Base-by-base conservation (phyloP, 345 rosid genomes). In the Syzygium oleosum region DNA sequence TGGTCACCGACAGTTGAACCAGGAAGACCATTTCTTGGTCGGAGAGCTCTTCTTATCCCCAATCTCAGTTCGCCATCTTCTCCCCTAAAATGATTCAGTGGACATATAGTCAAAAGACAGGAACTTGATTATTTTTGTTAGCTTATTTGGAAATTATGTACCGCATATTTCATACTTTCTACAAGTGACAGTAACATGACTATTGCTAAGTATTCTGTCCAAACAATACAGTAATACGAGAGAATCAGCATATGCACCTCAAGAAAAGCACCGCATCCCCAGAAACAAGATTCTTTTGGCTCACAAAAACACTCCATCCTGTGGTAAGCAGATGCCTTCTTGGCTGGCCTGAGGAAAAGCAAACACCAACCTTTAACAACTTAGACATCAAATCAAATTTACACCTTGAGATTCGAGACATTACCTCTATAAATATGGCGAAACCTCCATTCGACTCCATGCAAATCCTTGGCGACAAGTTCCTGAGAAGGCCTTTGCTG, bases 291-390 rank as follows among this genome's bases (percentile, higher is more conserved):
- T 93, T 94, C 93, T 96, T 97, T 91, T 95, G 97, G 91, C 95
- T 94, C 88, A 96, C 99, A 84, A 97, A 97, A 86, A 95, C 88
- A 90, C 99, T 97, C 99, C 99, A 97, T 78, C 99, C 99, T 10
- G 99, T 96, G 7, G 99, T 96, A 85, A 97, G 99, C 84, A 97
- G 94, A 94, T 97, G 99, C 90, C 99, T 91, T 92, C 98, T 96
- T 85, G 99, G 99, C 91, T 97, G 99, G 88, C 99, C 99, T 97
- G 92, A 87, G 89, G 90, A 51, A 61, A 58, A 85, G 84, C 58
- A 88, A 84, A 80, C 88, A 83, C 88, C 59, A 84, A 53, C 86
- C 88, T 86, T 54, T 17, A 68, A 68, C 83, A 91, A 83, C 54
- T 61, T 15, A 29, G 54, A 85, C 9, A 25, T 41, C 38, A 31